Evolutionary conservation across 768 basidiomycete genomes (phyloP).

Genomic region (Leccinum uliginosum): DNA sequence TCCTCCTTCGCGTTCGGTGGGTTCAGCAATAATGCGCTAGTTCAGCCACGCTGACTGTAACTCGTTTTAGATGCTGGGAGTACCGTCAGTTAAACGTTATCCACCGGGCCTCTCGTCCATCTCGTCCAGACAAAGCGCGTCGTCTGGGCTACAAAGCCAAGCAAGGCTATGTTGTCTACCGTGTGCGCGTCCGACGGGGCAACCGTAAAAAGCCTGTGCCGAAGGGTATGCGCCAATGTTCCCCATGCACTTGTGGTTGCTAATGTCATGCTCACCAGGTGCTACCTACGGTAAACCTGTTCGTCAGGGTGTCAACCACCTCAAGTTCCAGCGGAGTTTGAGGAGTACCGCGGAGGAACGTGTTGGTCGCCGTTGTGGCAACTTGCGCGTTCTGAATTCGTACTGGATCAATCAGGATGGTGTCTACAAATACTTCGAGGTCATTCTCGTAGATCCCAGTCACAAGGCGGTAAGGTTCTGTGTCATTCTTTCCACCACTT

Average conservation of each 20-base stretch:
- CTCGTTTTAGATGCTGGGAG: conserved; percentile 80
- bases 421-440: conserved; percentile 99
- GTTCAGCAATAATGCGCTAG: conserved; percentile 21
- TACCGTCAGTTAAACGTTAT: conserved; percentile 98
- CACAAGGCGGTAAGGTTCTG: conserved; percentile 78
- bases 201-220: conserved; percentile 99
- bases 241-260: not conserved
- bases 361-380: conserved; percentile 93
- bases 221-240: conserved; percentile 64
- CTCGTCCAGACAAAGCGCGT: conserved; percentile 98
- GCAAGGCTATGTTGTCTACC: conserved; percentile 98
- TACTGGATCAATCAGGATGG: conserved; percentile 99
- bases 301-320: conserved; percentile 98
- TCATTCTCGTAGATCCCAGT: conserved; percentile 93
- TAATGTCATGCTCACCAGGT: conserved; percentile 44
- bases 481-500: not conserved
- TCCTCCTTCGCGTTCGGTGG: conserved; percentile 93
- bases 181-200: conserved; percentile 93
- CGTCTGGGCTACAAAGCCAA: conserved; percentile 99
- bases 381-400: conserved; percentile 93
- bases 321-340: conserved; percentile 94
- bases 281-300: conserved; percentile 99
- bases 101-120: conserved; percentile 96
- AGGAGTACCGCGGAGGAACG: conserved; percentile 96
- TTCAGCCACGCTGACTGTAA: conserved; percentile 4